These are phyloP conservation scores for Xylariaceae sp. DNA, from an alignment of 2,329 filamentous ascomycete genomes.

Conservation along the genomic window DNA sequence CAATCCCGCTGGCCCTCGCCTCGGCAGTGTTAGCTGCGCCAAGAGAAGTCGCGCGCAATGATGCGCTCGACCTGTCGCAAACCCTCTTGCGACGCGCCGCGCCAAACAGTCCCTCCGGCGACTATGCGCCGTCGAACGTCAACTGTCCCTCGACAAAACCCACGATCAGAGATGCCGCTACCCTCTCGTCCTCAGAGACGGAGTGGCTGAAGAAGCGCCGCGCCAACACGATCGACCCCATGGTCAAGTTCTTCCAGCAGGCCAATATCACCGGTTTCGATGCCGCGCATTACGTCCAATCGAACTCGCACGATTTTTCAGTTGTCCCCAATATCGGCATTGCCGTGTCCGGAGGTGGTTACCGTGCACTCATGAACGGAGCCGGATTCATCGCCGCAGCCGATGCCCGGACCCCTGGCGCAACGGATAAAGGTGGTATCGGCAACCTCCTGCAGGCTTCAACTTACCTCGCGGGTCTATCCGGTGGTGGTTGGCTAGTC, in stretches of 20 bases:
- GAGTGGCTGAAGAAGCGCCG: constrained; percentile 69
- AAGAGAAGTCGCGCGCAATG: constrained; percentile 1
- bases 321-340: constrained; percentile 50
- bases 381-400: constrained; percentile 65
- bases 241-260: constrained; percentile 66
- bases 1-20: constrained; percentile 23
- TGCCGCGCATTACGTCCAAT: constrained; percentile 57
- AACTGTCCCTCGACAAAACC: constrained; percentile 67
- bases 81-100: constrained; percentile 32
- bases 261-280: constrained; percentile 68
- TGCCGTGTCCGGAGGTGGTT: constrained; percentile 66
- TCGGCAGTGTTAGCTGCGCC: constrained; percentile 24
- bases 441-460: constrained; percentile 63
- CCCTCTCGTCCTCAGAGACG: constrained; percentile 63
- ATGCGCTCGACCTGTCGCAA: constrained; percentile 6
- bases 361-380: constrained; percentile 65
- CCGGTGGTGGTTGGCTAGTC: constrained; percentile 71
- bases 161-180: constrained; percentile 56
- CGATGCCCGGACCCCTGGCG: constrained; percentile 57
- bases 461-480: constrained; percentile 69
- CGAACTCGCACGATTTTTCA: constrained; percentile 60
- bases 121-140: constrained; percentile 65
- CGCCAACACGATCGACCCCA: constrained; percentile 66
- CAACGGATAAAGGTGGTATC: constrained; percentile 56
- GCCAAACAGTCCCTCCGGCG: constrained; percentile 42